Conservation (phyloP, 805 yeast genomes). For the Nakazawaea sp. region DNA sequence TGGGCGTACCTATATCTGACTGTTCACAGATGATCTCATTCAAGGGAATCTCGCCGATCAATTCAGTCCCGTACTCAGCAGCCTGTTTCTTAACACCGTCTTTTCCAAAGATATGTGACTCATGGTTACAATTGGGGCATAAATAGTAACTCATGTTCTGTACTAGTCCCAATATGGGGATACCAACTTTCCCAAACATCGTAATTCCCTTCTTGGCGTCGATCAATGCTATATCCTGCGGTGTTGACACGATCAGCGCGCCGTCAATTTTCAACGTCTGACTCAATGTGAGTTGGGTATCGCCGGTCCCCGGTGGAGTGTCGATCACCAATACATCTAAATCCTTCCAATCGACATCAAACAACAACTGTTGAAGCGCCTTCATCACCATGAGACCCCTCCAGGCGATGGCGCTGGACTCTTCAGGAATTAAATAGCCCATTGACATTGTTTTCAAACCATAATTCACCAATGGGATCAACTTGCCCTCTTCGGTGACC, state of each 20-base stretch:
- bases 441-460: slow-evolving; percentile 84
- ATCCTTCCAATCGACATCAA: slow-evolving; percentile 70
- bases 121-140: slow-evolving; percentile 73
- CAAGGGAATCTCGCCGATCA: slow-evolving; percentile 66
- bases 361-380: slow-evolving; percentile 76
- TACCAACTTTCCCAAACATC: slow-evolving; percentile 65
- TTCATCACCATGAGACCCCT: slow-evolving; percentile 84
- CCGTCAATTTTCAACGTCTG: slow-evolving; percentile 75
- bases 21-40: slow-evolving; percentile 49
- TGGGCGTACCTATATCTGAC: slow-evolving; percentile 63
- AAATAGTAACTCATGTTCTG: slow-evolving; percentile 76
- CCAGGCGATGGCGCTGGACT: slow-evolving; percentile 74
- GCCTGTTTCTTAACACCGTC: slow-evolving; percentile 52
- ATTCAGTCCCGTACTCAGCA: slow-evolving; percentile 34
- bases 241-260: slow-evolving; percentile 77
- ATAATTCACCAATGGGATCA: slow-evolving; percentile 63
- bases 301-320: slow-evolving; percentile 93
- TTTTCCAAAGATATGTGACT: slow-evolving; percentile 67
- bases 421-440: slow-evolving; percentile 69
- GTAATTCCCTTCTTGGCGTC: slow-evolving; percentile 78
- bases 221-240: slow-evolving; percentile 76
- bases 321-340: slow-evolving; percentile 70
- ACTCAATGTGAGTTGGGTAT: slow-evolving; percentile 75
- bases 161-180: slow-evolving; percentile 70
- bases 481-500: slow-evolving; percentile 37